Evolutionary conservation across 305 asterid species (phyloP), one percentile per base, ranked within the genome.

Genomic region (Fraxinus paxiana): DNA sequence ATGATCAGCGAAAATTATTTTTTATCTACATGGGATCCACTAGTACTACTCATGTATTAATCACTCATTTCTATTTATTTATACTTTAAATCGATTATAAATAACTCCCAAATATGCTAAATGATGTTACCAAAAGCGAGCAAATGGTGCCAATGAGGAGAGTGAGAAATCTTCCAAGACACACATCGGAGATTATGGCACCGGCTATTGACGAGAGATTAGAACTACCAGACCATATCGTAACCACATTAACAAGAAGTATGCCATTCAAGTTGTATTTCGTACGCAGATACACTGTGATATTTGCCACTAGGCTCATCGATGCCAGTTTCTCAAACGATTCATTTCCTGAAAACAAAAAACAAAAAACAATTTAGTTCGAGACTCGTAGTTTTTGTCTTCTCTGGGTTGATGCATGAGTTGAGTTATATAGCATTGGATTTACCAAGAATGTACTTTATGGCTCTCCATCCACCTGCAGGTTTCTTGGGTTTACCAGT

Each of bases 241-340:
- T 88, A 5, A 92, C 97, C 24, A 89, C 91, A 75, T 94, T 94
- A 3, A 92, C 92, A 84, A 94, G 65, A 79, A 87, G 48, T 6
- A 92, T 83, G 1, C 97, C 97, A 6, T 80, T 85, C 86, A 94
- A 18, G 79, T 94, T 92, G 88, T 91, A 94, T 76, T 86, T 84
- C 0, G 90, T 87, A 0, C 88, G 91, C 30, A 94, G 82, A 78
- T 94, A 94, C 1, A 93, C 85, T 0, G 93, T 91, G 46, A 94
- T 82, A 86, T 92, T 94, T 0, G 92, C 82, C 2, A 87, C 78
- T 79, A 94, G 86, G 87, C 97, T 92, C 88, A 92, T 91, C 12
- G 98, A 90, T 0, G 97, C 98, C 88, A 94, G 35, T 83, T 94
- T 94, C 90, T 94, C 97, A 78, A 94, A 94, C 18, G 97, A 90